These are phyloP conservation scores for Solioccasus polychromus DNA, from an alignment of 768 basidiomycete species.

Conservation along the genomic window DNA sequence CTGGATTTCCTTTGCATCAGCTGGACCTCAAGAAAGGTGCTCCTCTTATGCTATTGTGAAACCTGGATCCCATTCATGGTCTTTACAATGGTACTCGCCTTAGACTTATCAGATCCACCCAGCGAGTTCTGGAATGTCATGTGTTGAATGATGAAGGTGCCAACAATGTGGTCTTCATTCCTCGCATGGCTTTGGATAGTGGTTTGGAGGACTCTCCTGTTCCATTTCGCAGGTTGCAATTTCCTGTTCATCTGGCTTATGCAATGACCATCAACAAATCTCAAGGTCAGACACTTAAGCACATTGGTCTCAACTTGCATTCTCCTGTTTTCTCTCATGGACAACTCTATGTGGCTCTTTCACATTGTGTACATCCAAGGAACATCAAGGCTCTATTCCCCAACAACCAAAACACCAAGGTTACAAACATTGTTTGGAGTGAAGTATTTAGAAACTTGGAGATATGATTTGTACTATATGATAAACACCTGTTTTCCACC, in stretches of 20 bases:
- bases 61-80: constrained; percentile 35
- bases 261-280: constrained; percentile 39
- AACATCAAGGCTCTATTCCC: not conserved
- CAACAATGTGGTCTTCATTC: no score
- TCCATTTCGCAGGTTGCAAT: constrained; percentile 22
- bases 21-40: constrained; percentile 31
- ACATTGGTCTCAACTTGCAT: constrained; percentile 13
- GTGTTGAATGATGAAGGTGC: constrained; percentile 15
- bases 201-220: constrained; percentile 15
- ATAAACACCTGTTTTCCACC: no score
- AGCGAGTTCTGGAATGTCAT: constrained; percentile 22
- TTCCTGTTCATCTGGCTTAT: no score
- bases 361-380: constrained; percentile 9
- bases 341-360: constrained; percentile 36
- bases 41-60: constrained; percentile 43
- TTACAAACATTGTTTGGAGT: no score
- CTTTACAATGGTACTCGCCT: no score
- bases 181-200: no score
- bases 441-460: constrained; percentile 2
- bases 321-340: constrained; percentile 34
- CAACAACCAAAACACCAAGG: not conserved
- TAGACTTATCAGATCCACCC: constrained; percentile 14
- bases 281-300: constrained; percentile 23
- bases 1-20: constrained; percentile 38
- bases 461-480: not conserved